Conservation (phyloP, 345 rosid genomes). For the Salix arbutifolia region DNA sequence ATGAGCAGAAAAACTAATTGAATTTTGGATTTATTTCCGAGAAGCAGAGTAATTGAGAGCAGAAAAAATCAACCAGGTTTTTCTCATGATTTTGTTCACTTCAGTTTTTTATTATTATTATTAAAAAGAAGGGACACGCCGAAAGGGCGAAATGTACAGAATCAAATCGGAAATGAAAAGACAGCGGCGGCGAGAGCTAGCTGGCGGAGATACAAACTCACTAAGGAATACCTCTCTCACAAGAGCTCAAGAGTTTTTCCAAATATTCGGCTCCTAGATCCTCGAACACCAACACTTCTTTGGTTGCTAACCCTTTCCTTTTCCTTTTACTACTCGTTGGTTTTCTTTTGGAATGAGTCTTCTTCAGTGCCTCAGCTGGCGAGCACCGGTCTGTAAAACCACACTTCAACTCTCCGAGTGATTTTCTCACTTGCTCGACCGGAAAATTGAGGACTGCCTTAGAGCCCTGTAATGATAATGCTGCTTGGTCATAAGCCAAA, state of each 20-base stretch:
- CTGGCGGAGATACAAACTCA: not conserved
- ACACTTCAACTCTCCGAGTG: not conserved
- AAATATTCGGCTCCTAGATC: conserved; percentile 69
- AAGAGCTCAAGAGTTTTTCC: conserved; percentile 56
- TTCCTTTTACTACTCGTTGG: not conserved
- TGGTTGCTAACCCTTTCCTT: conserved; percentile 5
- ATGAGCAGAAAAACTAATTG: too few relatives aligned
- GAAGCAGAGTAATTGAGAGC: too few relatives aligned
- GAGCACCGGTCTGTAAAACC: not conserved
- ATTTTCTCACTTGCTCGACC: conserved; percentile 24
- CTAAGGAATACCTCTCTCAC: not conserved
- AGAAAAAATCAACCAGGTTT: too few relatives aligned
- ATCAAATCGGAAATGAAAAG: not conserved
- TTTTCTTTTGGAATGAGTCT: not conserved
- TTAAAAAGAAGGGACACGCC: not conserved
- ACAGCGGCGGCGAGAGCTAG: not conserved
- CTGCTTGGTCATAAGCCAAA: conserved; percentile 75
- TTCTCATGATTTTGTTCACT: too few relatives aligned
- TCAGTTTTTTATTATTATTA: too few relatives aligned
- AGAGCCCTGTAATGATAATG: conserved; percentile 52
- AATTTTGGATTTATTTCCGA: too few relatives aligned
- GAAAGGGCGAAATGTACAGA: not conserved
- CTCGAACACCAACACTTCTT: conserved; percentile 48
- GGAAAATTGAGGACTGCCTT: conserved; percentile 65
- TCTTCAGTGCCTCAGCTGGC: not conserved